Percentiles rank a stretch among this genome's conserved stretches.
These are phyloP conservation scores for Samsoniella hepiali DNA, from an alignment of 2,329 filamentous ascomycete genomes.

Conservation along the genomic window DNA sequence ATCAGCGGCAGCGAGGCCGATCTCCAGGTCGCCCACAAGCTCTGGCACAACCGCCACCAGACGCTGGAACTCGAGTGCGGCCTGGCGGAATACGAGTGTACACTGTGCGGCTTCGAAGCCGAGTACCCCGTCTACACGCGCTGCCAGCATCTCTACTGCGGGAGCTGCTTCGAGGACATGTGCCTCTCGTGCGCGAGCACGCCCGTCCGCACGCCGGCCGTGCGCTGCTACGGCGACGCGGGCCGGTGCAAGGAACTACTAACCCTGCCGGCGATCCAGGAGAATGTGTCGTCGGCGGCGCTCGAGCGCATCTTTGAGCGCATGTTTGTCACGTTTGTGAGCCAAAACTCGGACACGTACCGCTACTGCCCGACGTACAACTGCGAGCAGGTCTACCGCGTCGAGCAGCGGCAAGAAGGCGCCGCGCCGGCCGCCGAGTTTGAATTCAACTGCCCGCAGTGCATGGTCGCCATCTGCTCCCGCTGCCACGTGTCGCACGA, in stretches of 20 bases:
- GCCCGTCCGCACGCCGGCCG: background rate
- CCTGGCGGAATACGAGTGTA: background rate
- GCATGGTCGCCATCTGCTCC: constrained; percentile 13
- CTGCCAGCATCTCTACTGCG: constrained; percentile 14
- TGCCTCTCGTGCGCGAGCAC: constrained; percentile 11
- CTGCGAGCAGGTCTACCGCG: constrained; percentile 16
- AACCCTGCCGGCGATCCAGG: background rate
- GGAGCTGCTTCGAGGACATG: constrained; percentile 14
- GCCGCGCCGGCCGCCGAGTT: constrained; percentile 3
- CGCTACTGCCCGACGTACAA: constrained; percentile 13
- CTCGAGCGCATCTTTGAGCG: constrained; percentile 13
- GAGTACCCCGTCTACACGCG: constrained; percentile 6
- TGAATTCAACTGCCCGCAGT: constrained; percentile 15
- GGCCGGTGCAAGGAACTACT: constrained; percentile 6
- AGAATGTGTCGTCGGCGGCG: constrained; percentile 3
- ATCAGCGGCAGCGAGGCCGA: constrained; percentile 12
- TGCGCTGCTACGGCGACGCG: constrained; percentile 15
- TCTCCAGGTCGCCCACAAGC: background rate
- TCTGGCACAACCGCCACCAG: constrained; percentile 1
- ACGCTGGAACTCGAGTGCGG: background rate
- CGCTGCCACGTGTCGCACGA: constrained; percentile 16
- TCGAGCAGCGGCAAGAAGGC: background rate
- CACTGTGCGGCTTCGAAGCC: background rate
- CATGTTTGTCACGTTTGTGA: constrained; percentile 13
- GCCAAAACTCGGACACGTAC: constrained; percentile 7